Evolutionary conservation across 257 asterid species (phyloP).

Genomic region (Leptodermis oblonga): DNA sequence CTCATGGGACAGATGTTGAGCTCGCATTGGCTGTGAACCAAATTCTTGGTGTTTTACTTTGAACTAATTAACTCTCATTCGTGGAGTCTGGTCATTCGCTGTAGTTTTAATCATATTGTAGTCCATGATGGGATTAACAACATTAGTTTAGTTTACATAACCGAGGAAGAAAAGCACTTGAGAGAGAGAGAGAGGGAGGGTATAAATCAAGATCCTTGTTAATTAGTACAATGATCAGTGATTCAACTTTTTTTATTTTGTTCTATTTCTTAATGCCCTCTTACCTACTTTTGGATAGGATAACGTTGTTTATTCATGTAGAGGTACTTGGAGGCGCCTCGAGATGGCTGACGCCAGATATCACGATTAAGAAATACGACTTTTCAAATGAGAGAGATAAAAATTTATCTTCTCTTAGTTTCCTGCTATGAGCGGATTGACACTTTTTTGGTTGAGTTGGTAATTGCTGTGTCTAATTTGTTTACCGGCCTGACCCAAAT

Average conservation of each 20-base stretch:
- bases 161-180: constrained; percentile 1
- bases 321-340: constrained; percentile 4
- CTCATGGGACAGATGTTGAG: constrained; percentile 6
- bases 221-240: too few species aligned
- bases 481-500: too few species aligned
- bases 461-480: too few species aligned
- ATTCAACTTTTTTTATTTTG: too few species aligned
- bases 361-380: too few species aligned
- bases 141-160: neutral
- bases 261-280: neutral
- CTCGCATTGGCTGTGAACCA: constrained; percentile 10
- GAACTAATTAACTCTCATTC: neutral
- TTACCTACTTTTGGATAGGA: neutral
- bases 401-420: too few species aligned
- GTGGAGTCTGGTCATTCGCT: neutral
- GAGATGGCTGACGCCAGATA: too few species aligned
- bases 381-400: too few species aligned
- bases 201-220: too few species aligned
- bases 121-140: neutral
- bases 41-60: neutral
- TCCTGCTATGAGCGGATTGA: too few species aligned
- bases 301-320: constrained; percentile 15
- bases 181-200: too few species aligned
- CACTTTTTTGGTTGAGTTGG: too few species aligned
- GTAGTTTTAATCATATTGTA: neutral